Conservation (phyloP, 2,329 filamentous ascomycete genomes). For the Colletotrichum salicis region DNA sequence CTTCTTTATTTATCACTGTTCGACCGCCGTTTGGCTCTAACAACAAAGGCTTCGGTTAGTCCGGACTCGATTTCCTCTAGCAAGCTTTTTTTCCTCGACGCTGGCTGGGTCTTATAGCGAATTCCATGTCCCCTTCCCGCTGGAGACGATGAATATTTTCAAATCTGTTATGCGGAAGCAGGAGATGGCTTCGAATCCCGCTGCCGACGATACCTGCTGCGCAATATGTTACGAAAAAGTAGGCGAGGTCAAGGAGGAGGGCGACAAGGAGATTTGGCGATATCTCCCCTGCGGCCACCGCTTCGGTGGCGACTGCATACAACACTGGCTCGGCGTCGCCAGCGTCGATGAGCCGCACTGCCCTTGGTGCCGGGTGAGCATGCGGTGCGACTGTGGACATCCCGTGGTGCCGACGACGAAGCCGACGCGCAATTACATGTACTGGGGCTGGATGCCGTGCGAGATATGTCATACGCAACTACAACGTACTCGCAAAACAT, state of each 20-base stretch:
- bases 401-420: slow-evolving; percentile 43
- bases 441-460: slow-evolving; percentile 31
- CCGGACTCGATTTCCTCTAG: background rate
- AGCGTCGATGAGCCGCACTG: slow-evolving; percentile 50
- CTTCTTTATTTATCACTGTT: slow-evolving; percentile 19
- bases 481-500: slow-evolving; percentile 27
- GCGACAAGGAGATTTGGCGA: slow-evolving; percentile 52
- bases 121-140: background rate
- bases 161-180: slow-evolving; percentile 36
- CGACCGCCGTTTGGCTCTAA: slow-evolving; percentile 11
- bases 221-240: slow-evolving; percentile 57
- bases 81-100: background rate
- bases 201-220: slow-evolving; percentile 42
- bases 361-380: slow-evolving; percentile 51
- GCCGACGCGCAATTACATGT: slow-evolving; percentile 30
- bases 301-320: slow-evolving; percentile 56
- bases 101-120: slow-evolving; percentile 6
- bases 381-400: slow-evolving; percentile 46
- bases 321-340: slow-evolving; percentile 52
- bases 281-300: slow-evolving; percentile 54
- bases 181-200: slow-evolving; percentile 34
- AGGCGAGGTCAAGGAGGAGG: slow-evolving; percentile 49
- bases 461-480: slow-evolving; percentile 33
- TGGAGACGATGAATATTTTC: slow-evolving; percentile 32
- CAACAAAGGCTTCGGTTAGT: slow-evolving; percentile 19